Conservation (phyloP, 768 basidiomycete genomes). For the Aureoboletus auriporus region DNA sequence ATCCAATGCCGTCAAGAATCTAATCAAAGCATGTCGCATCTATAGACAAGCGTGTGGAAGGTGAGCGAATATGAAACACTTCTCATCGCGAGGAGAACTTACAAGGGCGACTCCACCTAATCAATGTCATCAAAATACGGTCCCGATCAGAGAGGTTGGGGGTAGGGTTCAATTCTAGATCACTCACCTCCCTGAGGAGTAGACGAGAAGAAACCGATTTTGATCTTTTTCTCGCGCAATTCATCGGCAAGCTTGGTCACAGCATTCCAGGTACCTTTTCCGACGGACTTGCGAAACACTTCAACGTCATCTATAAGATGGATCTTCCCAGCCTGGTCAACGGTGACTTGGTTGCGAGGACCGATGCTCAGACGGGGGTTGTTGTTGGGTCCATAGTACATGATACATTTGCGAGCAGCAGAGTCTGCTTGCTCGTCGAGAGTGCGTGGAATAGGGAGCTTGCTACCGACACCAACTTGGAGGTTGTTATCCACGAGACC, state of each 20-base stretch:
- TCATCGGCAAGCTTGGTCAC: conserved; percentile 81
- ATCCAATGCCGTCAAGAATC: conserved; percentile 76
- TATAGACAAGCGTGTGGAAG: conserved; percentile 26
- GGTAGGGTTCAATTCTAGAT: conserved; percentile 1
- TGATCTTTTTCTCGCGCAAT: conserved; percentile 80
- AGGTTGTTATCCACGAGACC: conserved; percentile 41
- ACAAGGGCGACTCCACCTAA: conserved; percentile 91
- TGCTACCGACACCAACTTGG: conserved; percentile 46
- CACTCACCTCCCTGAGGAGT: conserved; percentile 87
- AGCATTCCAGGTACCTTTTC: conserved; percentile 73
- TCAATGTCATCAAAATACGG: conserved; percentile 12
- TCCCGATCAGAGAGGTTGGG: conserved; percentile 26
- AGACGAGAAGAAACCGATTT: conserved; percentile 91
- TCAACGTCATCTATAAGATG: conserved; percentile 81
- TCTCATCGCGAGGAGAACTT: conserved; percentile 32
- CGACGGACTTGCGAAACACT: conserved; percentile 71
- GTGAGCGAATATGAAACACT: conserved; percentile 8
- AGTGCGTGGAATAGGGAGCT: conserved; percentile 70
- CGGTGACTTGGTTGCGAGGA: conserved; percentile 81
- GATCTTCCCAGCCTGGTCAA: conserved; percentile 84
- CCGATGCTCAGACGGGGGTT: conserved; percentile 82
- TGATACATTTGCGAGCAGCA: conserved; percentile 78
- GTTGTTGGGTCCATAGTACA: conserved; percentile 80
- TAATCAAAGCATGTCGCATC: conserved; percentile 93
- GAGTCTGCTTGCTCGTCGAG: conserved; percentile 85